Base-by-base conservation (phyloP, 495 filamentous ascomycete genomes). In the Aspergillus sparsus region DNA sequence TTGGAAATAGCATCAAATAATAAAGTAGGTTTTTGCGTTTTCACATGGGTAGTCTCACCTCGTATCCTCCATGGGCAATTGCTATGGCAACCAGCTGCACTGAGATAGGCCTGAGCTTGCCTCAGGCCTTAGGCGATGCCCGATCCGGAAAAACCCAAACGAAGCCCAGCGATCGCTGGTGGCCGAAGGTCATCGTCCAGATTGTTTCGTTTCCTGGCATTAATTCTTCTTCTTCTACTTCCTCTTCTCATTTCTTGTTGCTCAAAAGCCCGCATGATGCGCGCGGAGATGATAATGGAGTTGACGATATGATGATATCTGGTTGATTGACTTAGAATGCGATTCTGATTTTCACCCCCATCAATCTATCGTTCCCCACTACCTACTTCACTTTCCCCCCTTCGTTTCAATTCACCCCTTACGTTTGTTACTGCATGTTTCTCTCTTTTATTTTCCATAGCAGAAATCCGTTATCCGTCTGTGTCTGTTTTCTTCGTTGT, bases 81-180 rank as follows among this genome's bases (percentile, higher is more conserved):
- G 71, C 68, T 54, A 68, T 71, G 63, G 71, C 68, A 71, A 71
- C 68, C 49, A 57, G 0, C 31, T 16, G 31, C 32, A 16, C 53
- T 21, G 37, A 16, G 51, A 58, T 49, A 32, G 54, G 32, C 27
- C 50, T 49, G 35, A 36, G 32, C 13, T 57, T 67, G 59, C 66
- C 68, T 49, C 41, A 69, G 65, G 67, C 66, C 53, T 54, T 47
- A 51, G 55, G 11, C 50, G 35, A 57, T 68, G 15, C 63, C 57
- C 37, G 49, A 65, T 63, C 27, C 35, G 66, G 66, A 35, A 65
- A 68, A 62, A 62, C 49, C 61, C 46, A 67, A 67, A 67, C 65
- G 55, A 57, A 49, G 50, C 55, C 41, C 32, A 39, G 42, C 35
- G 27, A 47, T 18, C 44, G 44, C 37, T 41, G 37, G 15, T 18